Evolutionary conservation across 768 basidiomycete genomes (phyloP).

Genomic region (Pleurotus citrinopileatus): DNA sequence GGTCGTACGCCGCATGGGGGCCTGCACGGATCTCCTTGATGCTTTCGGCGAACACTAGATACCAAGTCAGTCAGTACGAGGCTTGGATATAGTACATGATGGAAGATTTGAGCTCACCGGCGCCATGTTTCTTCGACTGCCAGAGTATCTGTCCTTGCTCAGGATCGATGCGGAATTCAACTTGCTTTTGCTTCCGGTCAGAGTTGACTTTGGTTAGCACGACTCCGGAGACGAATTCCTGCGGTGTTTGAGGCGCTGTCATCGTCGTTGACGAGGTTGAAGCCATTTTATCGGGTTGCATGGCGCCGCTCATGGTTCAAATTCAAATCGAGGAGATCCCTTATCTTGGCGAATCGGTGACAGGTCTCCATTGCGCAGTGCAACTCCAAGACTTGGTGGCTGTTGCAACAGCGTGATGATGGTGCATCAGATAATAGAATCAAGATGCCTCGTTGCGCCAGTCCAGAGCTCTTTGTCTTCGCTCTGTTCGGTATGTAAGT

Average conservation of each 20-base stretch:
- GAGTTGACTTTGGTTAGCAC: constrained; percentile 28
- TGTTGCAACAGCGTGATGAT: too few species aligned
- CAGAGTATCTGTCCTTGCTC: constrained; percentile 81
- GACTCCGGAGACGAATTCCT: neutral
- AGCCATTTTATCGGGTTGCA: too few species aligned
- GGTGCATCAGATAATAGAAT: too few species aligned
- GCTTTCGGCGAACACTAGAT: constrained; percentile 77
- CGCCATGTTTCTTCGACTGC: constrained; percentile 67
- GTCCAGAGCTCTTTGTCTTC: too few species aligned
- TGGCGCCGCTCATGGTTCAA: too few species aligned
- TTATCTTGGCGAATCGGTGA: neutral
- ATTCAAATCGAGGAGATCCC: neutral
- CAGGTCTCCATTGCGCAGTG: neutral
- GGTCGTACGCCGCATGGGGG: constrained; percentile 69
- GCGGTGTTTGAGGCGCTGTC: neutral
- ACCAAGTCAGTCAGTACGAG: too few species aligned
- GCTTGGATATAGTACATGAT: constrained; percentile 18
- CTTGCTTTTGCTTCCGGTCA: constrained; percentile 68
- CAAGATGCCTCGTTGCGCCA: too few species aligned
- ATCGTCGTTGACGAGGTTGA: neutral
- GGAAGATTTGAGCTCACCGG: constrained; percentile 36
- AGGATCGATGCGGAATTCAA: constrained; percentile 69
- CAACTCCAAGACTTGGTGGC: neutral
- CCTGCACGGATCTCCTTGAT: constrained; percentile 89
- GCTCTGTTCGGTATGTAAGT: too few species aligned